A percentile compares a stretch with the other conserved stretches of the same genome.
Conservation (phyloP, 225 moss, liverwort and hornwort species). For the Pseudoscleropodium purum region DNA sequence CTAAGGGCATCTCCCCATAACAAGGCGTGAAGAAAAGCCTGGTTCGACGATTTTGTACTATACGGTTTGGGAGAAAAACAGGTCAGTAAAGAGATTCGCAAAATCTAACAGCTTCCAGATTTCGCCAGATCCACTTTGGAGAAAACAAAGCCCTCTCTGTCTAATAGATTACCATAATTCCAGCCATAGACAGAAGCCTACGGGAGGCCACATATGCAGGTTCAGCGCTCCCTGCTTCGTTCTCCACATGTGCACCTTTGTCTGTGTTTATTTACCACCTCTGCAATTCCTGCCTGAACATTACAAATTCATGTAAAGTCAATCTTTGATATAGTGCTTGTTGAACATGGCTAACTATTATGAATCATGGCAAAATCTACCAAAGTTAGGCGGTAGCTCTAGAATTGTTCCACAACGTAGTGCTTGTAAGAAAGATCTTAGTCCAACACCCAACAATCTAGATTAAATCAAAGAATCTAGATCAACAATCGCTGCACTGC, state of each 20-base stretch:
- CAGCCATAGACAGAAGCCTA: slow-evolving; percentile 64
- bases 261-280: slow-evolving; percentile 61
- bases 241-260: slow-evolving; percentile 39
- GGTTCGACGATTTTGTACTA: no score
- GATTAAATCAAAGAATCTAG: no score
- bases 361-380: not conserved
- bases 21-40: no score
- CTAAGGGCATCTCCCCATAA: no score
- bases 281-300: slow-evolving; percentile 61
- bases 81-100: no score
- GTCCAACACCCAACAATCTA: not conserved
- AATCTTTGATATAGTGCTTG: not conserved
- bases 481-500: no score
- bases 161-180: slow-evolving; percentile 29
- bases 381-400: not conserved
- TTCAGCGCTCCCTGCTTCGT: slow-evolving; percentile 16
- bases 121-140: no score
- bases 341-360: not conserved
- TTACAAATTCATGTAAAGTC: not conserved
- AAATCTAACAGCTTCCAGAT: no score
- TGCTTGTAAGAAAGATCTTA: not conserved
- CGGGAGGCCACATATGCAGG: slow-evolving; percentile 45
- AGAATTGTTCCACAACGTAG: not conserved
- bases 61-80: no score
- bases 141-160: no score